phyloP scores from a whole-genome alignment of 2,329 filamentous ascomycete genomes.

The Fusarium algeriense region DNA sequence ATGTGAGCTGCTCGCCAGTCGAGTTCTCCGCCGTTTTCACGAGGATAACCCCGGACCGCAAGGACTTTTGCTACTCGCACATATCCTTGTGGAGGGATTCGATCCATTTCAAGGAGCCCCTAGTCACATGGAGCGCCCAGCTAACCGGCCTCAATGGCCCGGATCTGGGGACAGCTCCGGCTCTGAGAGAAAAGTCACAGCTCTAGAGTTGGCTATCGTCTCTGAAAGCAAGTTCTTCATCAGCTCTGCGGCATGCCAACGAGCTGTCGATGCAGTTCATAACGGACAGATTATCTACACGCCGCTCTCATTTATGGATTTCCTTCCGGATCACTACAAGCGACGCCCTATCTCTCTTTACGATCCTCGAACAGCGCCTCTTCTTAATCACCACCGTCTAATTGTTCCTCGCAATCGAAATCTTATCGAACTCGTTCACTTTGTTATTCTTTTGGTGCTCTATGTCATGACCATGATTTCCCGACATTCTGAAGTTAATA shows the following conservation, averaged over 20 bases:
- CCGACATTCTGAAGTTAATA: slow-evolving; percentile 62
- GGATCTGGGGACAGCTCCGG: slow-evolving; percentile 53
- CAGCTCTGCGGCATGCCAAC: slow-evolving; percentile 74
- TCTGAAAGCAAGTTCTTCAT: slow-evolving; percentile 78
- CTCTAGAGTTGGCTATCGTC: slow-evolving; percentile 78
- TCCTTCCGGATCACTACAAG: slow-evolving; percentile 80
- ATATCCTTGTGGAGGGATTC: slow-evolving; percentile 77
- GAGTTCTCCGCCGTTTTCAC: slow-evolving; percentile 75
- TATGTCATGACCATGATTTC: slow-evolving; percentile 74
- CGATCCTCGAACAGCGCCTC: slow-evolving; percentile 72
- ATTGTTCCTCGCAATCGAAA: slow-evolving; percentile 77
- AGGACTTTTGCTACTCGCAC: slow-evolving; percentile 74
- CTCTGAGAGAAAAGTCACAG: slow-evolving; percentile 70
- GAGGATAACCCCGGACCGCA: slow-evolving; percentile 73
- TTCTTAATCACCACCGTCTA: slow-evolving; percentile 78
- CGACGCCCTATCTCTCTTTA: slow-evolving; percentile 77
- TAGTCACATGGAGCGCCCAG: slow-evolving; percentile 65
- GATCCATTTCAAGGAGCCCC: slow-evolving; percentile 79
- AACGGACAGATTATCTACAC: slow-evolving; percentile 77
- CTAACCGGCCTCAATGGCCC: slow-evolving; percentile 56
- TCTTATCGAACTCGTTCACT: slow-evolving; percentile 74
- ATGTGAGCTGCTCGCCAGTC: slow-evolving; percentile 76
- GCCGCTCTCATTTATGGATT: slow-evolving; percentile 76
- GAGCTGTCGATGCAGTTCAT: slow-evolving; percentile 78
- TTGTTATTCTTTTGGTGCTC: slow-evolving; percentile 70